Percentiles rank a stretch among this genome's conserved stretches.
Evolutionary conservation across 2,329 filamentous ascomycete genomes (phyloP).

Genomic region (Chaetomium sp.): DNA sequence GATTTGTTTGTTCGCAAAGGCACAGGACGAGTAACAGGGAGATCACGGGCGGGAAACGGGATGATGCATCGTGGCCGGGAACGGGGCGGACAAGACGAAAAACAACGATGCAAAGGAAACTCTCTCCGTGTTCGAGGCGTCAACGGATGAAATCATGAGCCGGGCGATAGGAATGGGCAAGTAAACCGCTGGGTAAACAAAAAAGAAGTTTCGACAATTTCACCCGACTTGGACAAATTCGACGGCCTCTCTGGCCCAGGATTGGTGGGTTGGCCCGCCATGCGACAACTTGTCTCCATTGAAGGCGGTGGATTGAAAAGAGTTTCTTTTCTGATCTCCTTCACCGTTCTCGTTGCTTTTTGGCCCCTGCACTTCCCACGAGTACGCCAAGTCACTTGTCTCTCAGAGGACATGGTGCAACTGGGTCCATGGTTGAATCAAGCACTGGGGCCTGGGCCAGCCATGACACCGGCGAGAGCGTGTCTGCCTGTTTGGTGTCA

Average conservation of each 20-base stretch:
- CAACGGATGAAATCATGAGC: background rate
- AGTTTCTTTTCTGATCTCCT: constrained; percentile 10
- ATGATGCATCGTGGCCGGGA: constrained; percentile 21
- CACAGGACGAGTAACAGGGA: constrained; percentile 17
- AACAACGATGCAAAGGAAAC: constrained; percentile 3
- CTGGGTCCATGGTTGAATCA: constrained; percentile 12
- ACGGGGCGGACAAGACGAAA: constrained; percentile 11
- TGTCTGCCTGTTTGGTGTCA: background rate
- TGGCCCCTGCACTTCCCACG: constrained; percentile 13
- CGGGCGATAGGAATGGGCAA: too few relatives aligned
- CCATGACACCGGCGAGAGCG: constrained; percentile 19
- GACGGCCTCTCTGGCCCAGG: background rate
- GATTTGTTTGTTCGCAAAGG: constrained; percentile 22
- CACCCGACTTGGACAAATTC: background rate
- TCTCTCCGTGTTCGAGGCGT: background rate
- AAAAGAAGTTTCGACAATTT: constrained; percentile 10
- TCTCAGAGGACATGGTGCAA: constrained; percentile 14
- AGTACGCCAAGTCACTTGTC: constrained; percentile 23
- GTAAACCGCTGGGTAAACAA: background rate
- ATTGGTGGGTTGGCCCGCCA: constrained; percentile 1
- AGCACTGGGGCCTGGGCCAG: constrained; percentile 12
- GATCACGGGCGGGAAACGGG: constrained; percentile 19
- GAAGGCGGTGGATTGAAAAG: constrained; percentile 11
- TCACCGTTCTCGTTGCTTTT: constrained; percentile 7
- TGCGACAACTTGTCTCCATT: background rate